Base-by-base conservation (phyloP, 345 rosid species). In the Linum trigynum region DNA sequence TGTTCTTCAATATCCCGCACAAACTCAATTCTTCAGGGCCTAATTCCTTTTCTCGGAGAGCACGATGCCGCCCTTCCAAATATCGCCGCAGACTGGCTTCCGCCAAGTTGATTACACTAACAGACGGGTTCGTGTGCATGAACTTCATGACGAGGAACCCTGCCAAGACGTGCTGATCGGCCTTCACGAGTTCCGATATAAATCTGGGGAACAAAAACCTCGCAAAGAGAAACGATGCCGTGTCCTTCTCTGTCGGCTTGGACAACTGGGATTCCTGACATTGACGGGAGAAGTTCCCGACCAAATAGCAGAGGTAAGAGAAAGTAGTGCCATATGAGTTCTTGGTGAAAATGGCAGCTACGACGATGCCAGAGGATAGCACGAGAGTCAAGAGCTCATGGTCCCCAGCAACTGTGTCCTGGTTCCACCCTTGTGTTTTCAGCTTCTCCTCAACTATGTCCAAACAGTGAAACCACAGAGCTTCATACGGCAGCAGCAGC, bases 101-200 rank as follows among this genome's bases (percentile, higher is more conserved):
- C 0, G 91, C 81, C 37, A 86, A 60, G 61, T 85, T 94, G 41
- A 90, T 59, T 71, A 85, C 80, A 50, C 87, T 74, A 50, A 91
- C 77, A 71, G 87, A 80, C 57, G 86, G 78, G 74, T 81, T 86
- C 7, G 84, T 81, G 82, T 87, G 97, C 99, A 88, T 88, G 70
- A 78, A 83, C 71, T 83, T 86, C 1, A 95, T 80, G 53, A 91
- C 78, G 16, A 90, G 38, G 70, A 84, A 78, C 69, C 95, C 97
- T 0, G 99, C 99, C 17, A 94, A 78, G 58, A 88, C 78, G 42
- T 77, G 83, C 73, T 88, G 95, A 69, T 81, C 81, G 1, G 82
- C 87, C 78, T 78, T 85, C 58, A 87, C 86, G 40, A 91, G 97
- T 79, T 80, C 92, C 9, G 87, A 78, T 67, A 88, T 56, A 59